Conservation (phyloP, 208 protist species). For the Crithidia fasciculata region DNA sequence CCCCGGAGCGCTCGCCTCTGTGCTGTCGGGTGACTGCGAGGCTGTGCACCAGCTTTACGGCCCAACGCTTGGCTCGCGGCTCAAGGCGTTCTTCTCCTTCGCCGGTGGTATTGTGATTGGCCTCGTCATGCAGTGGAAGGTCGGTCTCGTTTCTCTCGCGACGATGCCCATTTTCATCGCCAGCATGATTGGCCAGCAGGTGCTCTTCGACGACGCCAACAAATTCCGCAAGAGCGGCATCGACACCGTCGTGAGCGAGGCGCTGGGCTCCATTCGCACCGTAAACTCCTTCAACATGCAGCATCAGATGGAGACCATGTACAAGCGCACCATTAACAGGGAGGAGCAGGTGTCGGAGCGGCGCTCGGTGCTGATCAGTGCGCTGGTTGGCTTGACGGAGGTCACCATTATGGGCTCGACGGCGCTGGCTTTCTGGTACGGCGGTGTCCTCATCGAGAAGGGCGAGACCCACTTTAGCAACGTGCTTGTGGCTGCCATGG, state of each 20-base stretch:
- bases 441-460: slow-evolving; percentile 68
- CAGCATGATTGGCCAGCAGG: slow-evolving; percentile 46
- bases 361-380: slow-evolving; percentile 35
- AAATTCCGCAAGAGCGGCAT: slow-evolving; percentile 41
- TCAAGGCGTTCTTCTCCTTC: slow-evolving; percentile 59
- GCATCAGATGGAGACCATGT: slow-evolving; percentile 32
- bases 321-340: slow-evolving; percentile 29
- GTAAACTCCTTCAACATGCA: slow-evolving; percentile 82
- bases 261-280: slow-evolving; percentile 72
- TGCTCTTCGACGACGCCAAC: slow-evolving; percentile 43
- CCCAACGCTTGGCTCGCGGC: slow-evolving; percentile 58
- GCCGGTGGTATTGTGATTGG: slow-evolving; percentile 62
- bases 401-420: slow-evolving; percentile 61
- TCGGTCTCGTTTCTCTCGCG: slow-evolving; percentile 63
- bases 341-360: slow-evolving; percentile 32
- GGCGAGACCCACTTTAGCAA: slow-evolving; percentile 71
- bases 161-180: slow-evolving; percentile 63
- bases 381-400: slow-evolving; percentile 53
- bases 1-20: slow-evolving; percentile 54
- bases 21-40: slow-evolving; percentile 85
- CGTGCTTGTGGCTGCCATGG: slow-evolving; percentile 57
- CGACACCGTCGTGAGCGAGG: slow-evolving; percentile 74
- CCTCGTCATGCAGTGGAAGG: slow-evolving; percentile 73
- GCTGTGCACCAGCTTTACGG: slow-evolving; percentile 82
- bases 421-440: slow-evolving; percentile 84